Percentiles rank a stretch among this genome's conserved stretches.
Conservation (phyloP, 129 eudicot species). For the Oenanthe sinensis region DNA sequence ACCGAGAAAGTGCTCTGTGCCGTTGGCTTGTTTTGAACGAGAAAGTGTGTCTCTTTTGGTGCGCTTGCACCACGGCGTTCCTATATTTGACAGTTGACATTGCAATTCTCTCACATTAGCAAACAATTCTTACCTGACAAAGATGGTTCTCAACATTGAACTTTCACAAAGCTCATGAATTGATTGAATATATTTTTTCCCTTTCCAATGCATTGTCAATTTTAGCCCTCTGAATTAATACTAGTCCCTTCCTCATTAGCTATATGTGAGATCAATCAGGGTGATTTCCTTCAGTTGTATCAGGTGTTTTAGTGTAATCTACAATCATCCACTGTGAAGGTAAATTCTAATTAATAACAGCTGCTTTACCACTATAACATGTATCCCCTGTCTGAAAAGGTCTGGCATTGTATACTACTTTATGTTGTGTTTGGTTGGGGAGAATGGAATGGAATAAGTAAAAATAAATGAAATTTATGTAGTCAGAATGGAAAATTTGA, state of each 20-base stretch:
- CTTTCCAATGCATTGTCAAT: not conserved
- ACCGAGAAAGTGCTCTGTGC: too few relatives aligned
- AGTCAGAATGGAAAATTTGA: too few relatives aligned
- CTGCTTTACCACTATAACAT: too few relatives aligned
- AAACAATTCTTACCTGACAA: conserved; percentile 7
- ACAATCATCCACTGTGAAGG: too few relatives aligned
- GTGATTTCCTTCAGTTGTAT: not conserved
- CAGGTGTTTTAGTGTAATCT: not conserved
- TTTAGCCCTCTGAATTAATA: not conserved
- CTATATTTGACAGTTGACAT: conserved; percentile 3
- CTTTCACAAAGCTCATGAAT: not conserved
- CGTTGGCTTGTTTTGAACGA: too few relatives aligned
- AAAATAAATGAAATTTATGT: too few relatives aligned
- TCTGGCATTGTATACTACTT: too few relatives aligned
- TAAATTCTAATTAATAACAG: too few relatives aligned
- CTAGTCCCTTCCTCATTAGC: not conserved
- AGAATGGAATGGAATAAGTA: too few relatives aligned
- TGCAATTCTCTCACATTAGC: conserved; percentile 8
- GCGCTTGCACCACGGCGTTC: conserved; percentile 5
- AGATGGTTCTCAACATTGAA: not conserved
- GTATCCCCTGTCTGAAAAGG: too few relatives aligned
- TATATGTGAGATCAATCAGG: not conserved
- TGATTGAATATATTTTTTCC: not conserved
- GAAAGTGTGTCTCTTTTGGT: too few relatives aligned
- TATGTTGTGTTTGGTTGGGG: too few relatives aligned